Conservation (phyloP, 257 asterid genomes). For the Capsicum chinense region DNA sequence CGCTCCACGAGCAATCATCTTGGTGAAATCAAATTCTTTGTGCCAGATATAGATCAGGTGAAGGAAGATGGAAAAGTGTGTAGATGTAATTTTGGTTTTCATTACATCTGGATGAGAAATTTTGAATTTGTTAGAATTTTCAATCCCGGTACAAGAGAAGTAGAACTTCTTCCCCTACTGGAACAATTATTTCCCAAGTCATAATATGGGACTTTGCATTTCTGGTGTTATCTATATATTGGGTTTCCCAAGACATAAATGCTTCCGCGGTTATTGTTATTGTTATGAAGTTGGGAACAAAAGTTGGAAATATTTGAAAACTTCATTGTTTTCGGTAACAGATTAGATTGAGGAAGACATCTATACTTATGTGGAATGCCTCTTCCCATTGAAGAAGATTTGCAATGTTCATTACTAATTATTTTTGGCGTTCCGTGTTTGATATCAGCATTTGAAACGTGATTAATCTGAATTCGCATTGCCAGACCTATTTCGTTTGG, state of each 20-base stretch:
- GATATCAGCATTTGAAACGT: too few species aligned
- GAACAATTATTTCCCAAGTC: background rate
- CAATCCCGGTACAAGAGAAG: conserved; percentile 18
- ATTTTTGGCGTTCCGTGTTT: too few species aligned
- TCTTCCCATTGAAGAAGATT: background rate
- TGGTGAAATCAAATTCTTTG: background rate
- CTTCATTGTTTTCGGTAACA: background rate
- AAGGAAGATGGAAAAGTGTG: background rate
- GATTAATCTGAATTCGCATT: too few species aligned
- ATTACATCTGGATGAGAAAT: background rate
- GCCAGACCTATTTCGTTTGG: too few species aligned
- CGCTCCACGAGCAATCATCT: background rate
- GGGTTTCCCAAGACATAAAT: too few species aligned
- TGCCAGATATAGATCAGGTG: background rate
- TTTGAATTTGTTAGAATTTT: background rate
- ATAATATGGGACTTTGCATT: background rate
- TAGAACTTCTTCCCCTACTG: background rate
- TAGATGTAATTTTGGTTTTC: background rate
- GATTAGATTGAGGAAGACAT: background rate
- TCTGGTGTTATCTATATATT: too few species aligned
- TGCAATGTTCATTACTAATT: too few species aligned
- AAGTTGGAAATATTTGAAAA: background rate
- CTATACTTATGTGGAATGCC: background rate
- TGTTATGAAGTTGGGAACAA: background rate
- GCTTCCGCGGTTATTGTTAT: background rate